phyloP scores from a whole-genome alignment of 106 monocot genomes.

The Agapanthus africanus region DNA sequence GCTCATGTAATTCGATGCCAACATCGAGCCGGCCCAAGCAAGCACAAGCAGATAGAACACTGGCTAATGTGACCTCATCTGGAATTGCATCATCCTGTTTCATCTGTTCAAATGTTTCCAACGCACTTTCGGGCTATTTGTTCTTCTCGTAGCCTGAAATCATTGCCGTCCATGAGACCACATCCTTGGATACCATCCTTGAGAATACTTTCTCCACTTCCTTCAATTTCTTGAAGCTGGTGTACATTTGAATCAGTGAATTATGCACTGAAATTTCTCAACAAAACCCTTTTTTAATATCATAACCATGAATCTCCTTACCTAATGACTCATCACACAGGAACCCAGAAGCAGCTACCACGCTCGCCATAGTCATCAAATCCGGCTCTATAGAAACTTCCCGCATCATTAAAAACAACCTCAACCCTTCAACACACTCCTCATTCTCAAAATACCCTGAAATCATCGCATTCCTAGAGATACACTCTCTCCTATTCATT shows the following conservation, averaged over 20 bases:
- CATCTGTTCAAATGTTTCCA: conserved; percentile 57
- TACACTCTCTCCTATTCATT: conserved; percentile 45
- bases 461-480: conserved; percentile 97
- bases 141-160: conserved; percentile 87
- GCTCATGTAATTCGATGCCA: conserved; percentile 63
- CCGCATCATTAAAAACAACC: conserved; percentile 54
- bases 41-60: conserved; percentile 72
- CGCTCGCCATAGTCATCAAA: conserved; percentile 76
- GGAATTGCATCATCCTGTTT: conserved; percentile 29
- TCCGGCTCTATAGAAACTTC: conserved; percentile 53
- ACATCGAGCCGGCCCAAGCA: conserved; percentile 39
- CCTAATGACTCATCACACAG: conserved; percentile 28
- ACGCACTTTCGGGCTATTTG: conserved; percentile 39
- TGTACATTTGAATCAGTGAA: conserved; percentile 83
- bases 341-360: conserved; percentile 45
- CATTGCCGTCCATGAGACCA: conserved; percentile 92
- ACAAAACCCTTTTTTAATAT: conserved; percentile 37
- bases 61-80: conserved; percentile 65
- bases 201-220: conserved; percentile 63
- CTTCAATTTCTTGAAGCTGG: conserved; percentile 21
- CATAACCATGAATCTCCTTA: conserved; percentile 59
- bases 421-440: conserved; percentile 35
- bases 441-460: conserved; percentile 72
- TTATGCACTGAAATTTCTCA: conserved; percentile 40
- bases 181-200: conserved; percentile 37